A percentile compares a stretch with the other conserved stretches of the same genome.
Evolutionary conservation across 805 yeast species (phyloP).

Genomic region (Starmera quercuum): DNA sequence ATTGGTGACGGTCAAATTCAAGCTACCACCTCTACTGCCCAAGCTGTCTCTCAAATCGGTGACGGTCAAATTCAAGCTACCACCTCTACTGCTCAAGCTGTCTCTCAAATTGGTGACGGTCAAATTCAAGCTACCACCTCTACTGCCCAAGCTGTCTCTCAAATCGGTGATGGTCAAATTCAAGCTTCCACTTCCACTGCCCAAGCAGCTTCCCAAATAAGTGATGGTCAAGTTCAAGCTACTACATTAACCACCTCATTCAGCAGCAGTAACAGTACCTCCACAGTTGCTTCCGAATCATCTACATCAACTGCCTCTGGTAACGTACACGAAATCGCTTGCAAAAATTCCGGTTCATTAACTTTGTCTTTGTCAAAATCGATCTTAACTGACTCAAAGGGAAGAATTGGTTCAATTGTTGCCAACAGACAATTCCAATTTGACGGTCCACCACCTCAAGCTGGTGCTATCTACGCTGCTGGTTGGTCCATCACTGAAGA

Average conservation of each 20-base stretch:
- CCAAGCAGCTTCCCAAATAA: constrained; percentile 16
- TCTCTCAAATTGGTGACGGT: constrained; percentile 49
- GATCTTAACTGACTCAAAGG: constrained; percentile 43
- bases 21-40: constrained; percentile 24
- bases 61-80: constrained; percentile 26
- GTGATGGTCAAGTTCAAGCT: constrained; percentile 11
- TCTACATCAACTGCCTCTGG: constrained; percentile 8
- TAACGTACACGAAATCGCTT: constrained; percentile 24
- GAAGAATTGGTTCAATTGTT: constrained; percentile 67
- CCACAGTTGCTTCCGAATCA: constrained; percentile 16
- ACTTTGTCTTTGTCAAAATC: constrained; percentile 42
- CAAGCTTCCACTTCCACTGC: constrained; percentile 17
- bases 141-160: constrained; percentile 8
- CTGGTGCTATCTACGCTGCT: constrained; percentile 56
- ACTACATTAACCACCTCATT: constrained; percentile 10
- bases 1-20: constrained; percentile 17
- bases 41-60: constrained; percentile 22
- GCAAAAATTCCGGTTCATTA: constrained; percentile 39
- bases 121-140: constrained; percentile 37
- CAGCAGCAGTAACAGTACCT: constrained; percentile 13
- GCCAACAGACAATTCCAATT: constrained; percentile 75
- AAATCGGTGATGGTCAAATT: constrained; percentile 4
- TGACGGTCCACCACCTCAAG: constrained; percentile 77
- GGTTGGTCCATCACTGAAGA: constrained; percentile 49
- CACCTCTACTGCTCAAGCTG: constrained; percentile 16